phyloP scores from a whole-genome alignment of 2,329 filamentous ascomycete species.

The Fusarium globosum region DNA sequence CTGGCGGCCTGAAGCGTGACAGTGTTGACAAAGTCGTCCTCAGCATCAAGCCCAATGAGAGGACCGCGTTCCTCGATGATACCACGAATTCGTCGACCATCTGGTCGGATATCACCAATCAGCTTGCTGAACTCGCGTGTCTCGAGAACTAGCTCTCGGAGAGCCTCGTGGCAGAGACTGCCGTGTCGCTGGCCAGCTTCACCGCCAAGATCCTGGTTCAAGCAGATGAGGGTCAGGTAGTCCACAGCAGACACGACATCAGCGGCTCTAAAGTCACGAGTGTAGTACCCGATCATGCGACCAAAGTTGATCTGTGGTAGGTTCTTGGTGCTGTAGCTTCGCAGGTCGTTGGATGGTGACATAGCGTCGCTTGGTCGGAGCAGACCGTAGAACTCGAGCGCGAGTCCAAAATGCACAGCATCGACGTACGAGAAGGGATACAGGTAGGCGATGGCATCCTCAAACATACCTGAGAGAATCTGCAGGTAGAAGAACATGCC shows the following conservation, averaged over 20 bases:
- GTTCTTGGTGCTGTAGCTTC: constrained; percentile 73
- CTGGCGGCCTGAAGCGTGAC: constrained; percentile 93
- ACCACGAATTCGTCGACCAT: constrained; percentile 86
- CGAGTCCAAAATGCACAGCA: constrained; percentile 93
- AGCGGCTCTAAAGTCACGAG: constrained; percentile 91
- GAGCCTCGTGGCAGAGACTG: constrained; percentile 87
- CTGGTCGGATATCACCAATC: constrained; percentile 88
- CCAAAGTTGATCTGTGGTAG: constrained; percentile 92
- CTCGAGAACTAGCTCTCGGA: constrained; percentile 95
- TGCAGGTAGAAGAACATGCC: constrained; percentile 96
- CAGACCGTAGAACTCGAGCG: constrained; percentile 88
- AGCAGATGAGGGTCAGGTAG: constrained; percentile 89
- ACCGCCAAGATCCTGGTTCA: constrained; percentile 85
- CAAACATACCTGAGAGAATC: constrained; percentile 90
- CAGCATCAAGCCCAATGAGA: constrained; percentile 82
- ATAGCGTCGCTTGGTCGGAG: constrained; percentile 87
- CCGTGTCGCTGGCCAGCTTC: constrained; percentile 81
- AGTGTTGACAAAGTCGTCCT: constrained; percentile 87
- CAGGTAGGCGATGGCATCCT: constrained; percentile 90
- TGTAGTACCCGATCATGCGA: constrained; percentile 93
- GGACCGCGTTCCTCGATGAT: constrained; percentile 86
- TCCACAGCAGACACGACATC: constrained; percentile 91
- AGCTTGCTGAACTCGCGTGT: constrained; percentile 95
- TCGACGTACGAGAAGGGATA: constrained; percentile 93
- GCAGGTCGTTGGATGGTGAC: constrained; percentile 76